Base-by-base conservation (phyloP, 2,329 filamentous ascomycete genomes). In the Xylaria sp. region DNA sequence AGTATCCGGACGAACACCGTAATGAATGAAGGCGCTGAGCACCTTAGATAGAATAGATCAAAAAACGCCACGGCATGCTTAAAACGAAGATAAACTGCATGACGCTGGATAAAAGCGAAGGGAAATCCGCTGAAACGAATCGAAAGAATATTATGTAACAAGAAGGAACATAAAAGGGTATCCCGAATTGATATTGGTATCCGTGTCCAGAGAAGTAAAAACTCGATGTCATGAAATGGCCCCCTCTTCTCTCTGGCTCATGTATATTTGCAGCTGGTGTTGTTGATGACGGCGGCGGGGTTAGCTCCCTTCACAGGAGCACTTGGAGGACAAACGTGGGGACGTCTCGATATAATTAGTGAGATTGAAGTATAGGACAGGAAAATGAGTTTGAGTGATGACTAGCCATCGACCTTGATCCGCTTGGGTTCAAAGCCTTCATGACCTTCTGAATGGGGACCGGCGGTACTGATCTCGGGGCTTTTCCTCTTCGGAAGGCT, bases 401-500 rank as follows among this genome's bases (percentile, higher is more conserved):
- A 74, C 73, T 76, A 85, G 20, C 79, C 77, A 55, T 88, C 86
- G 52, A 88, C 84, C 76, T 84, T 87, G 68, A 86, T 75, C 62
- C 87, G 81, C 78, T 89, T 89, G 9, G 84, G 74, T 32, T 89
- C 87, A n/a, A 79, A 80, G 20, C 78, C 78, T 28, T 85, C 85
- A 3, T 81, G 77, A 2, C 80, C 76, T 32, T 87, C 85, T 0
- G 80, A 80, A 9, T 78, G 77, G 1, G 81, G 77, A 2, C 81
- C 80, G n/a, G 77, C 79, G 12, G 77, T 78, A 59, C 80, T 82
- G 44, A 82, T 80, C 9, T 89, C 87, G 1, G 86, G 86, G 68
- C 86, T 89, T 79, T 89, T 89, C 69, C 87, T 81, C 78, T 89
- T 89, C n/a, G 80, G 77, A 0, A 80, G 69, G 20, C 74, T 74